Evolutionary conservation across 1,284 basidiomycete species (phyloP), one percentile per base, ranked within the genome.

Genomic region (Sporisorium sorghi): DNA sequence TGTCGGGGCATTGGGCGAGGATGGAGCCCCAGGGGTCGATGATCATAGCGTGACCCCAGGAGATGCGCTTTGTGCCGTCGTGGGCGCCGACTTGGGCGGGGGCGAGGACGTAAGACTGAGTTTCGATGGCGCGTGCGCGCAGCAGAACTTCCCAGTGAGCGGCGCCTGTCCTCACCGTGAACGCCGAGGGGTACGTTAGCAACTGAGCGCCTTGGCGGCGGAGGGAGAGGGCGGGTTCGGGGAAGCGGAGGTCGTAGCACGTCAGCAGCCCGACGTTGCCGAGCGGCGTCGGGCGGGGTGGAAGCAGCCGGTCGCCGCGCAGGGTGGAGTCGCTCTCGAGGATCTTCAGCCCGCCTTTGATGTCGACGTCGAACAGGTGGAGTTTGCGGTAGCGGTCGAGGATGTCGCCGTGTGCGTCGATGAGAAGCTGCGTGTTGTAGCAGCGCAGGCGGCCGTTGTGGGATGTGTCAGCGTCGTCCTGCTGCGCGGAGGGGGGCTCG

Each of bases 211-310:
- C 87, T 32, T 82, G 76, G 14, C 85, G 60, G 0, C 86, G 82
- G 9, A 88, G 75, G 3, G 85, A 78, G 6, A 86, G 76, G 1
- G 86, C 84, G 0, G 85, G 82, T 70, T 88, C 87, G 1, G 87
- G 87, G 59, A 87, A 88, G 0, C 87, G 83, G 21, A 88, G 75
- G 69, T 88, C 88, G 79, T 87, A 88, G 82, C 87, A 88, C 7
- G 87, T 88, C 62, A 87, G 80, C n/a, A 88, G 71, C 1, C 65
- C 73, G 0, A 77, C 28, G 14, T 84, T 85, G 14, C 87, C 87
- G 11, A 87, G 54, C 0, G 85, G 77, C 2, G 83, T 82, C 2
- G 71, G 49, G 0, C 86, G 62, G 5, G 85, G 82, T 1, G 84
- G 60, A 5, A 83, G 74, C 0, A 88, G 77, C 3, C 68, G 48